phyloP scores from a whole-genome alignment of 768 basidiomycete species.

The Boletus edulis region DNA sequence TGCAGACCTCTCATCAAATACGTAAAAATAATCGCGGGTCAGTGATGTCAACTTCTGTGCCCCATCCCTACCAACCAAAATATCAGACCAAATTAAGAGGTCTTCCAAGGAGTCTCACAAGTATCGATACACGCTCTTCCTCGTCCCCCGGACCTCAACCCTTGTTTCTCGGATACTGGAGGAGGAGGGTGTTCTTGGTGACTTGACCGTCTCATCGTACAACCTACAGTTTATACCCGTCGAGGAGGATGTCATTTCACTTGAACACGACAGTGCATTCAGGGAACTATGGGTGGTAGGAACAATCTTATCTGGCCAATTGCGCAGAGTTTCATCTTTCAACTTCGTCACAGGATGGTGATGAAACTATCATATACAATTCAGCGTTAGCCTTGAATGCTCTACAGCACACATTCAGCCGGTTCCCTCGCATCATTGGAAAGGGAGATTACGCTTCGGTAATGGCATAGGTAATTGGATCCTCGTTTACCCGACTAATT shows the following conservation, averaged over 20 bases:
- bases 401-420: conserved; percentile 81
- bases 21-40: conserved; percentile 90
- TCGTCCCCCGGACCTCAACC: conserved; percentile 86
- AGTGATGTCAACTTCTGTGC: conserved; percentile 16
- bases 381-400: conserved; percentile 83
- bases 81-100: conserved; percentile 85
- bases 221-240: conserved; percentile 93
- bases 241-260: conserved; percentile 88
- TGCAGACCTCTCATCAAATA: conserved; percentile 84
- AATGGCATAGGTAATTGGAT: conserved; percentile 19
- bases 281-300: conserved; percentile 90
- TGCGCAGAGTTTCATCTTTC: not conserved
- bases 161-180: conserved; percentile 85
- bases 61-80: conserved; percentile 20
- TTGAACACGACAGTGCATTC: conserved; percentile 84
- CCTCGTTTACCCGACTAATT: conserved; percentile 7
- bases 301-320: conserved; percentile 3
- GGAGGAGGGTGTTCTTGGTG: conserved; percentile 98
- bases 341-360: conserved; percentile 66
- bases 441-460: conserved; percentile 89
- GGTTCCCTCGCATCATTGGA: conserved; percentile 87
- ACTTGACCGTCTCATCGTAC: conserved; percentile 81
- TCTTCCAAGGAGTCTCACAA: conserved; percentile 70
- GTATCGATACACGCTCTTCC: conserved; percentile 81
- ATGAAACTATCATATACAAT: conserved; percentile 87